Evolutionary conservation across 768 basidiomycete genomes (phyloP).

Genomic region (Multifurca ochricompacta): DNA sequence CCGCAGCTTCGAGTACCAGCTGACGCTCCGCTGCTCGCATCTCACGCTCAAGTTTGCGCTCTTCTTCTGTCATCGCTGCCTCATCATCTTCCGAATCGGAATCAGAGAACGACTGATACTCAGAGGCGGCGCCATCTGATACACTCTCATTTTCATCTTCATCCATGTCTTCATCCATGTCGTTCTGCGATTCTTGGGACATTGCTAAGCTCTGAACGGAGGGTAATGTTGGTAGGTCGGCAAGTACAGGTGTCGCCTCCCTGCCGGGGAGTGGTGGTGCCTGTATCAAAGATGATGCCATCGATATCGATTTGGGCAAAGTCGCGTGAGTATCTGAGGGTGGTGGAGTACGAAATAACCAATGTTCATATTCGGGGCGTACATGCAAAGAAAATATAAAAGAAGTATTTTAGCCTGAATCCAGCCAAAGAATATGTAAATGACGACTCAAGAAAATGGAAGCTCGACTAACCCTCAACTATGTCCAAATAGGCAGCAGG

Average conservation of each 20-base stretch:
- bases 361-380: constrained; percentile 22
- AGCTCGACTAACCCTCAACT: constrained; percentile 78
- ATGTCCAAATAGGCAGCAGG: constrained; percentile 88
- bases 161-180: constrained; percentile 16
- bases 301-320: not conserved
- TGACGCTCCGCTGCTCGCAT: constrained; percentile 69
- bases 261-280: not conserved
- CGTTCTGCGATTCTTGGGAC: constrained; percentile 19
- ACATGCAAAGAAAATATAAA: constrained; percentile 37
- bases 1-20: constrained; percentile 82
- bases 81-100: constrained; percentile 28
- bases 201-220: not conserved
- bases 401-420: constrained; percentile 77
- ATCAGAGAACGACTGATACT: constrained; percentile 13
- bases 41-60: constrained; percentile 44
- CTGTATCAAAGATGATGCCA: not conserved
- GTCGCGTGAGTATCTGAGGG: not conserved
- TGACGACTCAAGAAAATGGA: constrained; percentile 48
- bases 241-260: not conserved
- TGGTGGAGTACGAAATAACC: constrained; percentile 7
- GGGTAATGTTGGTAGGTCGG: not conserved
- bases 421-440: constrained; percentile 42
- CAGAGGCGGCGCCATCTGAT: constrained; percentile 20
- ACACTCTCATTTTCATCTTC: constrained; percentile 24
- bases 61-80: constrained; percentile 32